Conservation (phyloP, 768 basidiomycete species). For the Rickenella mellea region DNA sequence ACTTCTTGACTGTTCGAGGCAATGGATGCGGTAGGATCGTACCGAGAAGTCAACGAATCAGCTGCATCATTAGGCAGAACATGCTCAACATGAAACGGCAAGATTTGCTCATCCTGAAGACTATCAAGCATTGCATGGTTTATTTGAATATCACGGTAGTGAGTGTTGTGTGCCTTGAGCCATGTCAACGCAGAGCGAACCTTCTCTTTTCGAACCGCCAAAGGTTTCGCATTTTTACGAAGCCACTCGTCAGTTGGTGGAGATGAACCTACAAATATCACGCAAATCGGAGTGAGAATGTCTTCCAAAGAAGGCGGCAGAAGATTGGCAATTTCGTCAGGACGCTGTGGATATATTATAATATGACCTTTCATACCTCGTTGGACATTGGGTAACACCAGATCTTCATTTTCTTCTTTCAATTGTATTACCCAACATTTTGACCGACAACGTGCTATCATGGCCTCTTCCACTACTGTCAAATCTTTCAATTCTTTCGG, state of each 20-base stretch:
- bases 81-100: constrained; percentile 21
- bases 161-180: constrained; percentile 25
- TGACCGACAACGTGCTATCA: constrained; percentile 27
- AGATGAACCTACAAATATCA: constrained; percentile 29
- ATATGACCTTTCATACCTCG: constrained; percentile 28
- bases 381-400: constrained; percentile 14
- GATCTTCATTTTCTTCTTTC: constrained; percentile 12
- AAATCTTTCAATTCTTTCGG: constrained; percentile 21
- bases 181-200: constrained; percentile 24
- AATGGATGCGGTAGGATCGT: constrained; percentile 6
- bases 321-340: constrained; percentile 15
- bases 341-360: constrained; percentile 30
- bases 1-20: no score
- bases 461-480: constrained; percentile 28
- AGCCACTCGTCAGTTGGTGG: constrained; percentile 22
- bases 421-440: constrained; percentile 29
- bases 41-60: constrained; percentile 9
- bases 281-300: constrained; percentile 25
- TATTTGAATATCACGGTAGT: constrained; percentile 23
- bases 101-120: constrained; percentile 10
- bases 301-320: constrained; percentile 29
- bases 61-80: constrained; percentile 9
- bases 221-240: constrained; percentile 22
- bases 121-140: constrained; percentile 13
- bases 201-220: constrained; percentile 21